phyloP scores from a whole-genome alignment of 352 stramenopile species.

The Plasmopara viticola region DNA sequence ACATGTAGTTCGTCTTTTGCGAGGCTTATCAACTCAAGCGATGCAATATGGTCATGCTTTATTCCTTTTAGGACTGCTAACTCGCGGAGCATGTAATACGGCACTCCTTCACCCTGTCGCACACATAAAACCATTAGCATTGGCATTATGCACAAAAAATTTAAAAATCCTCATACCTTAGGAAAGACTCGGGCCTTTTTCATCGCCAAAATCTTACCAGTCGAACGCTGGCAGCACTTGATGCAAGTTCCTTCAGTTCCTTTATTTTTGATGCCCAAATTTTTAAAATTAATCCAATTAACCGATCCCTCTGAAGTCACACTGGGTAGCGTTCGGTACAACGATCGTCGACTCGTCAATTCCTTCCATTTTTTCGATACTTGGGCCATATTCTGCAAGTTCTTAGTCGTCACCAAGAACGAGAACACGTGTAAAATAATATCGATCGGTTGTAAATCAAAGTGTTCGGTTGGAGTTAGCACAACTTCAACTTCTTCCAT shows the following conservation, averaged over 20 bases:
- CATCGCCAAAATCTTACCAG: conserved; percentile 82
- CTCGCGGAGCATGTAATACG: conserved; percentile 91
- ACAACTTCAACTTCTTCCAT: conserved; percentile 33
- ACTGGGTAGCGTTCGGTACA: conserved; percentile 64
- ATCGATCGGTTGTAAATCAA: conserved; percentile 81
- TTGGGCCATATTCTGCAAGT: conserved; percentile 63
- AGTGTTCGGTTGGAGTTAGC: conserved; percentile 52
- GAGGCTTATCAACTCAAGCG: conserved; percentile 82
- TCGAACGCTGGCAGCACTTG: conserved; percentile 80
- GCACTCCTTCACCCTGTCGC: conserved; percentile 78
- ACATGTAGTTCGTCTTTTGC: conserved; percentile 83
- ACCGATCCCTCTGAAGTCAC: conserved; percentile 67
- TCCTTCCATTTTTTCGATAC: conserved; percentile 79
- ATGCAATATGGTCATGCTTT: conserved; percentile 84
- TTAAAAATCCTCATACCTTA: conserved; percentile 34
- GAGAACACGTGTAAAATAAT: conserved; percentile 87
- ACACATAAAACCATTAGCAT: not conserved
- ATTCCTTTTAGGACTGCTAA: conserved; percentile 85
- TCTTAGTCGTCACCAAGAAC: conserved; percentile 69
- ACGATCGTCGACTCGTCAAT: conserved; percentile 57
- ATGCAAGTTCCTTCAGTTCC: conserved; percentile 85
- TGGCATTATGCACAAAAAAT: not conserved
- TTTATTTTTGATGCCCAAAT: conserved; percentile 87
- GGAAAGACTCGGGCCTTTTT: conserved; percentile 85
- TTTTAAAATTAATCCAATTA: conserved; percentile 86